These are phyloP conservation scores for Prunella vulgaris DNA, from an alignment of 257 asterid species.

Conservation along the genomic window DNA sequence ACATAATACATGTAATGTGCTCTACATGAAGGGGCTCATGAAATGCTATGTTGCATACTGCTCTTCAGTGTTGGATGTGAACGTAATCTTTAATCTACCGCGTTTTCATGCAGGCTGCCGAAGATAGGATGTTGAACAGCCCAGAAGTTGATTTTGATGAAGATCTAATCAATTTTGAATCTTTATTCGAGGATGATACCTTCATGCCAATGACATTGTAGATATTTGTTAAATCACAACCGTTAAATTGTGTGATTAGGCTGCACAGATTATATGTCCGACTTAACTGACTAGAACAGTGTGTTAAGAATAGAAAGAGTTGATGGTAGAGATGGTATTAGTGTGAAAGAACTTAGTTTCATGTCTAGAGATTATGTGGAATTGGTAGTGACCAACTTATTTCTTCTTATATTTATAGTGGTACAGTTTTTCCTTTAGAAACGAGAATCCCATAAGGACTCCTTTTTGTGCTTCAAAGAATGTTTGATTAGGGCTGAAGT, in stretches of 20 bases:
- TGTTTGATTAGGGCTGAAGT: not conserved
- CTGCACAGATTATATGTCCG: conserved; percentile 39
- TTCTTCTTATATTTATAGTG: not conserved
- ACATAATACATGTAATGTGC: too few species aligned
- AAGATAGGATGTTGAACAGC: conserved; percentile 41
- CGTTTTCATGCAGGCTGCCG: conserved; percentile 51
- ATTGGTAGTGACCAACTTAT: conserved; percentile 20
- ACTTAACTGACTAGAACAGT: conserved; percentile 26
- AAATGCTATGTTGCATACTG: too few species aligned
- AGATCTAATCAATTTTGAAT: conserved; percentile 66
- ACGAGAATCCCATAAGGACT: not conserved
- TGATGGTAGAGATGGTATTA: conserved; percentile 23
- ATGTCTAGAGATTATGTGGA: conserved; percentile 19
- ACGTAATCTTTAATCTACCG: conserved; percentile 4
- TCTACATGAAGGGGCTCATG: too few species aligned
- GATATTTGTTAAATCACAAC: conserved; percentile 8
- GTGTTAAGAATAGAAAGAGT: conserved; percentile 23
- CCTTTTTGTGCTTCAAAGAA: not conserved
- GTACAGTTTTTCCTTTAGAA: not conserved
- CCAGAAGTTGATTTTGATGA: conserved; percentile 51
- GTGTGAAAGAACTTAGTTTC: conserved; percentile 12
- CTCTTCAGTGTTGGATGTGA: conserved; percentile 4
- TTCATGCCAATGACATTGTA: conserved; percentile 39
- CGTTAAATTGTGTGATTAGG: conserved; percentile 31
- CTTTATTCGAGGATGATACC: conserved; percentile 64